These are phyloP conservation scores for Nakazawaea holstii DNA, from an alignment of 805 yeast genomes.

Conservation along the genomic window DNA sequence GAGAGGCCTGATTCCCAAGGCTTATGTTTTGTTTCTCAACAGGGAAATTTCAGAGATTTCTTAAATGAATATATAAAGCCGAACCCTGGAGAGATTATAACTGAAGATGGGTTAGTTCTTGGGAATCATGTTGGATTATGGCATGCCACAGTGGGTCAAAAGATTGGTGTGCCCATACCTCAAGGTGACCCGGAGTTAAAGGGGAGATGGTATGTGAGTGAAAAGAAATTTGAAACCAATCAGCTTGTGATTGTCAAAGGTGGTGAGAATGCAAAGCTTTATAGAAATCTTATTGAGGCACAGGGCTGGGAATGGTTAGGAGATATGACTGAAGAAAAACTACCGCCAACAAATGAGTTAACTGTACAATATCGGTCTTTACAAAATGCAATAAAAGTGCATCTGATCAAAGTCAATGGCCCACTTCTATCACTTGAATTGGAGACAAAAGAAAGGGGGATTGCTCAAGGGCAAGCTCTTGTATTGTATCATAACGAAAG, in stretches of 20 bases:
- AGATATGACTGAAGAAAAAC: conserved; percentile 4
- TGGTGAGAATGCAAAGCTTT: conserved; percentile 51
- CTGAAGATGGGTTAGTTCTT: conserved; percentile 68
- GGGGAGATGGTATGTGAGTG: conserved; percentile 87
- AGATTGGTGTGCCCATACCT: conserved; percentile 75
- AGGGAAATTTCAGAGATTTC: conserved; percentile 60
- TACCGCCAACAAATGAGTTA: conserved; percentile 21
- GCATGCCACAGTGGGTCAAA: conserved; percentile 95
- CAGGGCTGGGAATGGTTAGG: conserved; percentile 47
- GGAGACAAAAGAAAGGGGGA: conserved; percentile 50
- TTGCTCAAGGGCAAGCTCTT: conserved; percentile 86
- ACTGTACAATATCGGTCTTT: conserved; percentile 69
- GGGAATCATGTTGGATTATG: conserved; percentile 85
- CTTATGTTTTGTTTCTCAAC: conserved; percentile 77
- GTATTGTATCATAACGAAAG: conserved; percentile 65
- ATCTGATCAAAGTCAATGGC: conserved; percentile 15
- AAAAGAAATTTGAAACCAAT: conserved; percentile 57
- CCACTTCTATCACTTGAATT: conserved; percentile 32
- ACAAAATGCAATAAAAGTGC: conserved; percentile 48
- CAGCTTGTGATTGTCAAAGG: conserved; percentile 80
- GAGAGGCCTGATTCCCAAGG: conserved; percentile 93
- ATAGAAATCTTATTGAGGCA: conserved; percentile 35
- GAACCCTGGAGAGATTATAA: conserved; percentile 74
- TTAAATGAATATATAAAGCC: conserved; percentile 68
- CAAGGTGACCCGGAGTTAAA: conserved; percentile 72